These are phyloP conservation scores for Beauveria bassiana DNA, from an alignment of 2,329 filamentous ascomycete genomes.

Conservation along the genomic window DNA sequence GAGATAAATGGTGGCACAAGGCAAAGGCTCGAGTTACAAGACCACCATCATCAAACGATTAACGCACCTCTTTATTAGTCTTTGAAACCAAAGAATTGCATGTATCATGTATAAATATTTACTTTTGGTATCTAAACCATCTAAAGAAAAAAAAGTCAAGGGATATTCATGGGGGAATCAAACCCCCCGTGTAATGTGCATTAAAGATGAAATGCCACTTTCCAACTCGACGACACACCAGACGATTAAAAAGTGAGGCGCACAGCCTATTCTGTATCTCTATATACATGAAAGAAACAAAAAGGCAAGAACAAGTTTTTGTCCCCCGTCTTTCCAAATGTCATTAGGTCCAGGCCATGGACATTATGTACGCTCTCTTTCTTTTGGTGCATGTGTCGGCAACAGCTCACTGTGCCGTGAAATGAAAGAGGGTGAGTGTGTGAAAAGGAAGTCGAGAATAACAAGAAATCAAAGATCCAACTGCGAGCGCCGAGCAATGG, in stretches of 20 bases:
- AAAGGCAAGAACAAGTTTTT: not conserved
- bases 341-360: not conserved
- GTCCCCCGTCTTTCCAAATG: not conserved
- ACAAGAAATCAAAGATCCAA: not conserved
- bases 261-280: not conserved
- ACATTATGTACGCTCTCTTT: conserved; percentile 6
- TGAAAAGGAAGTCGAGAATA: not conserved
- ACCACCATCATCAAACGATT: no score
- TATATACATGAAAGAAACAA: conserved; percentile 5
- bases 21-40: no score
- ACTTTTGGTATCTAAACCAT: conserved; percentile 20
- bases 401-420: not conserved
- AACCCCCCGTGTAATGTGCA: conserved; percentile 6
- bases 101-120: conserved; percentile 6
- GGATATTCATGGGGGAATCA: conserved; percentile 7
- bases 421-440: not conserved
- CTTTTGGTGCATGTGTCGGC: not conserved
- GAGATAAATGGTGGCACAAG: no score
- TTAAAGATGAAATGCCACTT: conserved; percentile 7
- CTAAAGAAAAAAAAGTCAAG: conserved; percentile 13
- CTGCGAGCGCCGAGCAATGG: conserved; percentile 10
- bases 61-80: no score
- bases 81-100: no score
- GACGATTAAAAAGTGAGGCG: not conserved
- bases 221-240: not conserved